These are phyloP conservation scores for Fusarium miscanthi DNA, from an alignment of 2,329 filamentous ascomycete species.

Conservation along the genomic window DNA sequence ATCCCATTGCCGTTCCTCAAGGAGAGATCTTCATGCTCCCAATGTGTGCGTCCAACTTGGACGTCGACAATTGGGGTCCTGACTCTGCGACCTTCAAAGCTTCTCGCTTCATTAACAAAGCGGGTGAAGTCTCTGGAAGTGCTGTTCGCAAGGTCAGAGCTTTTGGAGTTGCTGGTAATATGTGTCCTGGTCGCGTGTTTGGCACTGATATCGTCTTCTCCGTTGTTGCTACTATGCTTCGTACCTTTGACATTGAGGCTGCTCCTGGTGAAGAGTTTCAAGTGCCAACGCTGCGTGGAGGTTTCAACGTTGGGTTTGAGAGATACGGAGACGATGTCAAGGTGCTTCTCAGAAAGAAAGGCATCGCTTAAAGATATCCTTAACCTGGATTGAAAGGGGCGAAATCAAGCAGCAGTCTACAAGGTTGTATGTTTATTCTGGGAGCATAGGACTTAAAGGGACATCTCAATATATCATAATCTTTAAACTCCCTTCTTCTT, in stretches of 20 bases:
- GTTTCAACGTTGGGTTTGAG: conserved; percentile 49
- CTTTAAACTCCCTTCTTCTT: fast-evolving
- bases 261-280: conserved; percentile 30
- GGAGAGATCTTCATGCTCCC: conserved; percentile 49
- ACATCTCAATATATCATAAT: background rate
- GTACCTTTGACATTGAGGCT: conserved; percentile 44
- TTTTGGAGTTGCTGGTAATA: conserved; percentile 49
- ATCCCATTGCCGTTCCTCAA: conserved; percentile 39
- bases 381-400: too few species aligned
- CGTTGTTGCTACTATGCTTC: conserved; percentile 42
- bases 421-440: background rate
- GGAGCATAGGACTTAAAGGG: background rate
- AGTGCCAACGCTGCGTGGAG: conserved; percentile 40
- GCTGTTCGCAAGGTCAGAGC: conserved; percentile 45
- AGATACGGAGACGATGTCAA: conserved; percentile 45
- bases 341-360: conserved; percentile 38
- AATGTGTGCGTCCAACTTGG: conserved; percentile 48
- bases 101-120: conserved; percentile 43
- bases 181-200: conserved; percentile 48
- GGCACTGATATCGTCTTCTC: conserved; percentile 47
- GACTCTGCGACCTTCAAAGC: conserved; percentile 44
- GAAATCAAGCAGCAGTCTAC: too few species aligned
- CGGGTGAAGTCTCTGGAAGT: conserved; percentile 36
- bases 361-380: background rate
- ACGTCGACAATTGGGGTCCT: conserved; percentile 44